These are phyloP conservation scores for Drosera spatulata DNA, from an alignment of 179 eudicot genomes.

Conservation along the genomic window DNA sequence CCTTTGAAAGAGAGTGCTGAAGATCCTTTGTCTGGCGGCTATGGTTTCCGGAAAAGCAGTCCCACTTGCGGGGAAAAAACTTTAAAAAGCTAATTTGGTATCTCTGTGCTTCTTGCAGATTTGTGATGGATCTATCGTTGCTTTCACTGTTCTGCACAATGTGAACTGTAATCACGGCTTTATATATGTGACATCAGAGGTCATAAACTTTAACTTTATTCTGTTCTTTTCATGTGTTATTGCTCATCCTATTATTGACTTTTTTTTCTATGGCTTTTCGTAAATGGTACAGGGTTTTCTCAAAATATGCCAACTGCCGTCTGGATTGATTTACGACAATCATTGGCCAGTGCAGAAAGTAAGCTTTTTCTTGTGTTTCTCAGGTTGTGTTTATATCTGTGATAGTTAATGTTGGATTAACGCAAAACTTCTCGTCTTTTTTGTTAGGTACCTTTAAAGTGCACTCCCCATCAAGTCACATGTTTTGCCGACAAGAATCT, in stretches of 20 bases:
- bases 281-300: conserved; percentile 55
- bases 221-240: not conserved
- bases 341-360: conserved; percentile 98
- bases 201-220: conserved; percentile 11
- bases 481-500: conserved; percentile 91
- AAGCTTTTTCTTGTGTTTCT: conserved; percentile 6
- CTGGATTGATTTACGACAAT: conserved; percentile 69
- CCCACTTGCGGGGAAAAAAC: not conserved
- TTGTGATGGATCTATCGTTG: conserved; percentile 87
- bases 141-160: conserved; percentile 95
- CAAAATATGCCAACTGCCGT: conserved; percentile 85
- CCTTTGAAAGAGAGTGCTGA: not conserved
- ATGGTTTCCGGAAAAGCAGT: not conserved
- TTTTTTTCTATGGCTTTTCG: conserved; percentile 1
- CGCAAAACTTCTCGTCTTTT: conserved; percentile 8
- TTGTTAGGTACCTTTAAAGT: conserved; percentile 75
- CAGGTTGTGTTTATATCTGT: conserved; percentile 1
- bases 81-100: not conserved
- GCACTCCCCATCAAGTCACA: conserved; percentile 98
- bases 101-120: conserved; percentile 39
- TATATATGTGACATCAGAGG: conserved; percentile 86
- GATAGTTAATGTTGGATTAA: not conserved
- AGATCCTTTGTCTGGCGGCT: not conserved
- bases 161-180: conserved; percentile 96
- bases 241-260: not conserved